These are phyloP conservation scores for Candida sanyaensis DNA, from an alignment of 1,139 yeast genomes.

Conservation along the genomic window DNA sequence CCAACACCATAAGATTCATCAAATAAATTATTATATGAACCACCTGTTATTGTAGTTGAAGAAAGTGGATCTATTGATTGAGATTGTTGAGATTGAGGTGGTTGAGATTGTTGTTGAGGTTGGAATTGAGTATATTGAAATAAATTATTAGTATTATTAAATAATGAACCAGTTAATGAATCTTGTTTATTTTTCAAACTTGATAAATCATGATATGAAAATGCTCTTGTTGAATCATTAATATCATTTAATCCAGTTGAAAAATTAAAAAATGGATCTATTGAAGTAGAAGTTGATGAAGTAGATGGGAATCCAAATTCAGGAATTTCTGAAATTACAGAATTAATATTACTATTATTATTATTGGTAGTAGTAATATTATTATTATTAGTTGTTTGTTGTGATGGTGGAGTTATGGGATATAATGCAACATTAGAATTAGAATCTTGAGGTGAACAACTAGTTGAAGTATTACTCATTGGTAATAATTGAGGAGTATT, in stretches of 20 bases:
- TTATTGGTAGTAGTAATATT: too few species aligned
- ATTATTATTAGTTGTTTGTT: slow-evolving; percentile 4
- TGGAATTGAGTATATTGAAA: slow-evolving; percentile 7
- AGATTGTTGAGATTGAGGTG: neutral
- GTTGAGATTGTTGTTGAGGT: neutral
- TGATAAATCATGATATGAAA: slow-evolving; percentile 31
- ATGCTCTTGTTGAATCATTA: slow-evolving; percentile 19
- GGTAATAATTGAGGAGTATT: neutral
- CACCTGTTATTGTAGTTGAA: neutral
- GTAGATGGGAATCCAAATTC: slow-evolving; percentile 4
- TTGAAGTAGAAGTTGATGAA: neutral
- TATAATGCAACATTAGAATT: neutral
- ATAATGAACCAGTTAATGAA: slow-evolving; percentile 8
- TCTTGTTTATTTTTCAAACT: slow-evolving; percentile 8
- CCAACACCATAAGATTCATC: neutral
- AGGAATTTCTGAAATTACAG: slow-evolving; percentile 9
- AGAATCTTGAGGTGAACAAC: neutral
- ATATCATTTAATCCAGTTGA: slow-evolving; percentile 2
- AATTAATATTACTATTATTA: slow-evolving; percentile 5
- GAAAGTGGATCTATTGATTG: neutral
- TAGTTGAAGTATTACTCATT: neutral
- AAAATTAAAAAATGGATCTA: slow-evolving; percentile 8
- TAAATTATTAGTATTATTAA: slow-evolving; percentile 6
- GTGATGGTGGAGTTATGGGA: slow-evolving; percentile 14
- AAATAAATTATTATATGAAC: neutral